These are phyloP conservation scores for Geosmithia morbida DNA, from an alignment of 2,329 filamentous ascomycete genomes.

Conservation along the genomic window DNA sequence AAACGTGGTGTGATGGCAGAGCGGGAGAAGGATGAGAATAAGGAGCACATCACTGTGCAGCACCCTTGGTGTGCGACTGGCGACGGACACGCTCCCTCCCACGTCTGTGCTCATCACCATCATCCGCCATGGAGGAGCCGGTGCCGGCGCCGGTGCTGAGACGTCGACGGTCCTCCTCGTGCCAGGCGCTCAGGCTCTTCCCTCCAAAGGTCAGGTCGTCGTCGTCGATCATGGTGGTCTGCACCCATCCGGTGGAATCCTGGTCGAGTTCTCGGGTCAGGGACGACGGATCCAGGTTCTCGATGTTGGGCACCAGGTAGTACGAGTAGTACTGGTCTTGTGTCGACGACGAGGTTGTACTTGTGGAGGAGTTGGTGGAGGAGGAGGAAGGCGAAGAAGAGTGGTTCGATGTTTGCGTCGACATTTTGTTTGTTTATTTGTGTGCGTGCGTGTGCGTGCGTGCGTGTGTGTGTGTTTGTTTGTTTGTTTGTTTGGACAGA, in stretches of 20 bases:
- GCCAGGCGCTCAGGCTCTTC: conserved; percentile 43
- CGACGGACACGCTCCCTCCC: conserved; percentile 22
- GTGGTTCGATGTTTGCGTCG: background rate
- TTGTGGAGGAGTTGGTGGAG: background rate
- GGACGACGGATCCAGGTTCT: conserved; percentile 12
- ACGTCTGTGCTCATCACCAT: conserved; percentile 20
- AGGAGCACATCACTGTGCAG: background rate
- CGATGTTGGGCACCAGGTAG: conserved; percentile 17
- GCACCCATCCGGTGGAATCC: conserved; percentile 28
- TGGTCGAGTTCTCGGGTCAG: conserved; percentile 18
- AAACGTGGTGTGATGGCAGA: background rate
- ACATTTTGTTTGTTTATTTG: background rate
- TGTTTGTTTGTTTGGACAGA: too few species aligned
- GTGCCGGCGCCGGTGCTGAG: conserved; percentile 20
- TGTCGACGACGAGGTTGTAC: conserved; percentile 1
- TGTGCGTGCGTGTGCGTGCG: too few species aligned
- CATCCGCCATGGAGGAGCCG: conserved; percentile 4
- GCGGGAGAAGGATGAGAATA: too few species aligned
- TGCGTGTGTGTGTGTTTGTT: too few species aligned
- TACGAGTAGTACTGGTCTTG: conserved; percentile 4
- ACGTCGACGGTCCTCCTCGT: conserved; percentile 40
- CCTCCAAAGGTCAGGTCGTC: conserved; percentile 47
- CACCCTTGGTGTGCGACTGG: conserved; percentile 3
- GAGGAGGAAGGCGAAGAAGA: background rate
- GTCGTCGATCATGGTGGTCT: conserved; percentile 43